These are phyloP conservation scores for Colletotrichum sojae DNA, from an alignment of 2,329 filamentous ascomycete genomes.

Conservation along the genomic window DNA sequence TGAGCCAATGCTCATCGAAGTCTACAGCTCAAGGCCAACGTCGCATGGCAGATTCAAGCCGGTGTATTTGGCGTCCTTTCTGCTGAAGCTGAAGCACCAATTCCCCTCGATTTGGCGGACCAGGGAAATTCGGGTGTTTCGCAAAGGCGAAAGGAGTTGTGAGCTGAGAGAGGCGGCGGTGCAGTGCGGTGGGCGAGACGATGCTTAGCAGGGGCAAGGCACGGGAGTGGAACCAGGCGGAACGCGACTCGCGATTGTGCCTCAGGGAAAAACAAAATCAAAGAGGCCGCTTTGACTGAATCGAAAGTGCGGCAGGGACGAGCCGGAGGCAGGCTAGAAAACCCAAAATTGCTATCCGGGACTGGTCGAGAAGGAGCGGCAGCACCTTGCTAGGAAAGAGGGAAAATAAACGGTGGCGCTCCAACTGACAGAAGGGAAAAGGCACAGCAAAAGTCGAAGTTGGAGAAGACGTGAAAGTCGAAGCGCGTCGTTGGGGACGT, in stretches of 20 bases:
- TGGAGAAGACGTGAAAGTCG: constrained; percentile 20
- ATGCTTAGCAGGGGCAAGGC: constrained; percentile 11
- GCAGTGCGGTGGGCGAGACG: constrained; percentile 23
- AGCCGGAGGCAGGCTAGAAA: background rate
- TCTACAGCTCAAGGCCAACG: background rate
- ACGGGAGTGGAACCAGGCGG: constrained; percentile 19
- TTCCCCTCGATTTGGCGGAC: too few species aligned
- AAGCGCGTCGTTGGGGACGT: constrained; percentile 33
- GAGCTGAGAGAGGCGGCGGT: constrained; percentile 7
- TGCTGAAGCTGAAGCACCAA: background rate
- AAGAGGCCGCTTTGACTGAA: constrained; percentile 11
- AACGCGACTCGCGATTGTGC: constrained; percentile 37
- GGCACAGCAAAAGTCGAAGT: constrained; percentile 7
- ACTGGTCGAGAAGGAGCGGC: background rate
- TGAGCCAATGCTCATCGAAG: constrained; percentile 26
- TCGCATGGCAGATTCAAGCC: background rate
- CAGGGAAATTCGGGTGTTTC: background rate
- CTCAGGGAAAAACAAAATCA: constrained; percentile 14
- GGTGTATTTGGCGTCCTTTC: background rate
- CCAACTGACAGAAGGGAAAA: background rate
- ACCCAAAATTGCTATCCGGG: background rate
- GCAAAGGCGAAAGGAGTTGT: constrained; percentile 9
- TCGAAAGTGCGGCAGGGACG: background rate
- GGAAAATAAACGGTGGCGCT: constrained; percentile 17
- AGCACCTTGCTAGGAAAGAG: background rate